Conservation (phyloP, 1,284 basidiomycete species). For the Meira miltonrushii region DNA sequence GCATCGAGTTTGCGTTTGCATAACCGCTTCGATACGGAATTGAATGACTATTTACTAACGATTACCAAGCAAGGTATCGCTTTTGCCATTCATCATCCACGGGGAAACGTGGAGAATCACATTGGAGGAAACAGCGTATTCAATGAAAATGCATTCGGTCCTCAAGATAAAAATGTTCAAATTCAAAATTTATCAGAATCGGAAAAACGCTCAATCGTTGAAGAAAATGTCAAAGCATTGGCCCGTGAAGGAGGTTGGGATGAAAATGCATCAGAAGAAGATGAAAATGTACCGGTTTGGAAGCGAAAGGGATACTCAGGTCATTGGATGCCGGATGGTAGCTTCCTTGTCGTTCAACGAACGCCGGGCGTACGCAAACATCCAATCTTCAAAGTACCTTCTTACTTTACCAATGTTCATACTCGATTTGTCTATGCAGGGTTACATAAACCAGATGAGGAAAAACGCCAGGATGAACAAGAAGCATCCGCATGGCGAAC, state of each 20-base stretch:
- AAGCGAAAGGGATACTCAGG: slow-evolving; percentile 24
- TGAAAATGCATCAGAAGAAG: slow-evolving; percentile 5
- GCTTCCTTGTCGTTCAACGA: slow-evolving; percentile 28
- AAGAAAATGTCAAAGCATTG: slow-evolving; percentile 23
- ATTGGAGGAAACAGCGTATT: slow-evolving; percentile 28
- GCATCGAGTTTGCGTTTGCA: slow-evolving; percentile 28
- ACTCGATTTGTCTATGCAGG: slow-evolving; percentile 22
- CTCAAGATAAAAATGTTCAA: slow-evolving; percentile 9
- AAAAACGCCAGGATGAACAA: not conserved
- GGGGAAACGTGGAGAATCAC: slow-evolving; percentile 21
- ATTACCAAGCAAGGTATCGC: slow-evolving; percentile 20
- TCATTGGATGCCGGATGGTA: slow-evolving; percentile 29
- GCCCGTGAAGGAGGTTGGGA: slow-evolving; percentile 28
- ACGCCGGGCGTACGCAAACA: slow-evolving; percentile 28
- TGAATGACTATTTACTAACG: slow-evolving; percentile 16
- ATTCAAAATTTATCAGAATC: slow-evolving; percentile 17
- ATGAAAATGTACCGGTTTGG: slow-evolving; percentile 18
- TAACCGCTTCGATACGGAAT: slow-evolving; percentile 20
- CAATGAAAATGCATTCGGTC: slow-evolving; percentile 25
- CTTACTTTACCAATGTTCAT: slow-evolving; percentile 33
- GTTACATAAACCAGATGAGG: not conserved
- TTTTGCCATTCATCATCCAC: slow-evolving; percentile 29
- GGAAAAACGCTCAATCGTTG: slow-evolving; percentile 22
- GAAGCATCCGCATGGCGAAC: not conserved
- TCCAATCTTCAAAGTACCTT: slow-evolving; percentile 19